Percentiles rank a stretch among this genome's conserved stretches.
Conservation (phyloP, 2,329 filamentous ascomycete species). For the Dothidotthia symphoricarpi region DNA sequence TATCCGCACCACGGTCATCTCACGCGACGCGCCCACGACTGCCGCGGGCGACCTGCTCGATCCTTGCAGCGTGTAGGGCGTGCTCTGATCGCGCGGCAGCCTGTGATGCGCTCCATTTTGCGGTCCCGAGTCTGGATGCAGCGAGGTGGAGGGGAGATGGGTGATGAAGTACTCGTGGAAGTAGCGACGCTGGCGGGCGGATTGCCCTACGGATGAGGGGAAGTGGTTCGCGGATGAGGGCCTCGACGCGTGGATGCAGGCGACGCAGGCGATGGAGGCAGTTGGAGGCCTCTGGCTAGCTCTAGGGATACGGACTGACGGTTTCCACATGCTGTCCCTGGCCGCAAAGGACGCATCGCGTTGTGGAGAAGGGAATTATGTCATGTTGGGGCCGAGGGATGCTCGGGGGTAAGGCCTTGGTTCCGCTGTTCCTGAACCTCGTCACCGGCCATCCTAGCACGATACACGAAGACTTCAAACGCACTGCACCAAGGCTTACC, state of each 20-base stretch:
- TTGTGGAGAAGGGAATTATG: slow-evolving; percentile 27
- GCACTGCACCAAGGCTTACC: too few relatives aligned
- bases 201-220: slow-evolving; percentile 11
- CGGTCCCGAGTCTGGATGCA: slow-evolving; percentile 78
- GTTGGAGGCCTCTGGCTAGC: slow-evolving; percentile 26
- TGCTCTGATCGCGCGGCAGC: slow-evolving; percentile 79
- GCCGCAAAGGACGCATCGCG: slow-evolving; percentile 36
- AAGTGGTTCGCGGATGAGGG: slow-evolving; percentile 7
- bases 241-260: slow-evolving; percentile 4
- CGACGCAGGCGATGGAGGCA: slow-evolving; percentile 14
- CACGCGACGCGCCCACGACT: slow-evolving; percentile 50
- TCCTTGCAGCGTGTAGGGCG: slow-evolving; percentile 62
- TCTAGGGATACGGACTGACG: slow-evolving; percentile 26
- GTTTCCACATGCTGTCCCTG: slow-evolving; percentile 42
- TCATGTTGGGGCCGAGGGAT: slow-evolving; percentile 22
- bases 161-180: slow-evolving; percentile 99
- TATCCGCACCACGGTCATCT: slow-evolving; percentile 92
- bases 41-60: slow-evolving; percentile 39
- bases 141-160: slow-evolving; percentile 86
- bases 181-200: slow-evolving; percentile 32
- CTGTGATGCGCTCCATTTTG: slow-evolving; percentile 71
- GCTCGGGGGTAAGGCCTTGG: slow-evolving; percentile 16
- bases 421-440: slow-evolving; percentile 22
- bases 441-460: background rate
- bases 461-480: too few relatives aligned